Evolutionary conservation across 768 basidiomycete species (phyloP).

Genomic region (Auricularia sp.): DNA sequence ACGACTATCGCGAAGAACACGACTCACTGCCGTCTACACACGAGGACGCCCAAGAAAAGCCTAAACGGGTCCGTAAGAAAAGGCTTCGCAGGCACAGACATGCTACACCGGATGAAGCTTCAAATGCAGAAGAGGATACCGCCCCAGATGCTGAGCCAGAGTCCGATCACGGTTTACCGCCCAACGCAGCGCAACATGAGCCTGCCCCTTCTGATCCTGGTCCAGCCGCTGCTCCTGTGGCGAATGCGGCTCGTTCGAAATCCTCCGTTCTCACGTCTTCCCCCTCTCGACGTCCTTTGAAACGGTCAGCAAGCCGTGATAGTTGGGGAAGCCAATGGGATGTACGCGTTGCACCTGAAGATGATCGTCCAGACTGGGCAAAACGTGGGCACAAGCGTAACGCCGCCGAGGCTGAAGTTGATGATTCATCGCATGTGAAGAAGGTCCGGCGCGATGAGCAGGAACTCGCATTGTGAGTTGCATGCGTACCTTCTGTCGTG

Average conservation of each 20-base stretch:
- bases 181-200: neutral
- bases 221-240: too few species aligned
- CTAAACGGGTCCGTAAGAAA: neutral
- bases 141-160: neutral
- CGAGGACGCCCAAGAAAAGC: neutral
- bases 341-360: neutral
- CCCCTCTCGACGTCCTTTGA: neutral
- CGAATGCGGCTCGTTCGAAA: too few species aligned
- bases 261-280: neutral
- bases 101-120: too few species aligned
- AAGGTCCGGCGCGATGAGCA: neutral
- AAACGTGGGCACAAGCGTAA: neutral
- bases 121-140: too few species aligned
- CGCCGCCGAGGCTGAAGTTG: neutral
- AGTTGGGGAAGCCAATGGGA: neutral
- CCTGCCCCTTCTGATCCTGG: too few species aligned
- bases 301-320: neutral
- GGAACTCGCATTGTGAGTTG: neutral
- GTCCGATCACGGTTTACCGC: neutral
- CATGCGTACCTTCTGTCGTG: too few species aligned
- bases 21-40: neutral
- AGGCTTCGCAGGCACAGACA: neutral
- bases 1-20: conserved; percentile 12
- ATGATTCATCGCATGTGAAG: neutral
- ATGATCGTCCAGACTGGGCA: neutral